Conservation (phyloP, 768 basidiomycete genomes). For the Agaricus subrufescens region DNA sequence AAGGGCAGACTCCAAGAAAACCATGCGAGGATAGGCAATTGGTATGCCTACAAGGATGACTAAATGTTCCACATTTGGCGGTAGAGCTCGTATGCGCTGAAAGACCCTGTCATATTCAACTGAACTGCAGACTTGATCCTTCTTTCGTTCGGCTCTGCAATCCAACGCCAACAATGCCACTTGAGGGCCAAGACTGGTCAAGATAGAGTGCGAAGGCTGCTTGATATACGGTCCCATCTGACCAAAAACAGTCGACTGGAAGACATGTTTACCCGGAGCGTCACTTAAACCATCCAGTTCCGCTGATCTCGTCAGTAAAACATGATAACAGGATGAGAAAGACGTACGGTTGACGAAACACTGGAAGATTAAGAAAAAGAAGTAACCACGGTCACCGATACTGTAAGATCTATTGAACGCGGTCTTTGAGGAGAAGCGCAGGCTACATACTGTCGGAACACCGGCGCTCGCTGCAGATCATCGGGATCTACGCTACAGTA, state of each 20-base stretch:
- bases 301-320: constrained; percentile 31
- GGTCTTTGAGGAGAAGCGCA: not conserved
- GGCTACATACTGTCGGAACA: constrained; percentile 58
- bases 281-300: constrained; percentile 72
- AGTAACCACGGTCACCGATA: constrained; percentile 83
- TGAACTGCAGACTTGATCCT: constrained; percentile 74
- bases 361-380: constrained; percentile 93
- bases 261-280: constrained; percentile 53
- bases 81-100: constrained; percentile 52
- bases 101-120: constrained; percentile 74
- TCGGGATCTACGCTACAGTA: constrained; percentile 61
- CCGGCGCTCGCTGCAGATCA: constrained; percentile 63
- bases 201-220: constrained; percentile 76
- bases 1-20: constrained; percentile 76
- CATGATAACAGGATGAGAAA: not conserved
- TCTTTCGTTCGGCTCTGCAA: constrained; percentile 84
- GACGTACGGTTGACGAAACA: constrained; percentile 74
- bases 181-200: constrained; percentile 77
- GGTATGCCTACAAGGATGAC: constrained; percentile 77
- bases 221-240: constrained; percentile 72
- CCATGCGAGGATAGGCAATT: constrained; percentile 91
- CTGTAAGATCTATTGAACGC: constrained; percentile 27
- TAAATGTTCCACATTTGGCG: constrained; percentile 71
- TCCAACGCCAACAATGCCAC: constrained; percentile 73
- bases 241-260: constrained; percentile 73